These are phyloP conservation scores for Vanrija humicola DNA, from an alignment of 1,284 basidiomycete genomes.

Conservation along the genomic window DNA sequence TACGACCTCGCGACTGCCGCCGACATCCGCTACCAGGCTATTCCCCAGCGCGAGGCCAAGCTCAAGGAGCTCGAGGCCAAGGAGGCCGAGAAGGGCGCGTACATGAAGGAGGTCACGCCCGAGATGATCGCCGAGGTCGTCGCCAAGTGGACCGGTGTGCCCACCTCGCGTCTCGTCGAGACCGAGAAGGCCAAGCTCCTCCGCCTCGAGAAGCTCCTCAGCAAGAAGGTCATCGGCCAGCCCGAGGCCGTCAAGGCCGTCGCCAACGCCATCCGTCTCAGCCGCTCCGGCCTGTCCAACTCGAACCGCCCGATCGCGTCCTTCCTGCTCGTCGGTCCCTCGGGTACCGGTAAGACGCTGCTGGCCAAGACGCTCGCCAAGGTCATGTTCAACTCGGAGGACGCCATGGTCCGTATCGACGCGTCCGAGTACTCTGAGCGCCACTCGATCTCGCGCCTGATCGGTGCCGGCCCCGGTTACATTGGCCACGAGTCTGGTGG, in stretches of 20 bases:
- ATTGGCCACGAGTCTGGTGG: slow-evolving; percentile 58
- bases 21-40: slow-evolving; percentile 85
- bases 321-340: slow-evolving; percentile 55
- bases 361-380: slow-evolving; percentile 53
- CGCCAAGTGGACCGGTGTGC: slow-evolving; percentile 53
- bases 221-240: slow-evolving; percentile 55
- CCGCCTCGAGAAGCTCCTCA: slow-evolving; percentile 52
- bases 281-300: slow-evolving; percentile 56
- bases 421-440: slow-evolving; percentile 55
- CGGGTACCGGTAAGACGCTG: slow-evolving; percentile 57
- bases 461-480: slow-evolving; percentile 57
- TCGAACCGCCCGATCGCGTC: slow-evolving; percentile 55
- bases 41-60: slow-evolving; percentile 81
- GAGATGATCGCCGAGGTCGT: slow-evolving; percentile 57
- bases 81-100: slow-evolving; percentile 50
- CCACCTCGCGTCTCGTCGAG: slow-evolving; percentile 45
- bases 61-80: slow-evolving; percentile 57
- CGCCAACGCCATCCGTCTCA: slow-evolving; percentile 57
- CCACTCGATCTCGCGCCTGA: slow-evolving; percentile 55
- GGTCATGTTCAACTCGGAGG: slow-evolving; percentile 56
- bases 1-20: slow-evolving; percentile 80
- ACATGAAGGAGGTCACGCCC: slow-evolving; percentile 49
- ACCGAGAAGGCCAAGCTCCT: slow-evolving; percentile 52
- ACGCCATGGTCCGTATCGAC: slow-evolving; percentile 58
- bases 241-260: slow-evolving; percentile 57